Conservation (phyloP, 805 yeast species). For the Jamesozyma lodderae region DNA sequence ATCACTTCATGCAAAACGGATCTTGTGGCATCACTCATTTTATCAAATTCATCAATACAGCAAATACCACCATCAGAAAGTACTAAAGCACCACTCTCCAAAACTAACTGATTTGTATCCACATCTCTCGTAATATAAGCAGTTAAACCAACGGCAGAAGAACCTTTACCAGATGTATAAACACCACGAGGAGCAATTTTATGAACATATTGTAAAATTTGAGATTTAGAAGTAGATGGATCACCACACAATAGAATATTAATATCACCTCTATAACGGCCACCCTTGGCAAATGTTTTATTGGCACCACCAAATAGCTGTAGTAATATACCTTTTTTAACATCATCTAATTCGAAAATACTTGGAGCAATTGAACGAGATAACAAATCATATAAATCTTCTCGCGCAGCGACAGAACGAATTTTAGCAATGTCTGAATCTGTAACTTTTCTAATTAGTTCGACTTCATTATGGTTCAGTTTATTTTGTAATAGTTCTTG, state of each 20-base stretch:
- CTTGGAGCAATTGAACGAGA: slow-evolving; percentile 95
- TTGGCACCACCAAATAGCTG: slow-evolving; percentile 96
- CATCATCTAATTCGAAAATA: slow-evolving; percentile 92
- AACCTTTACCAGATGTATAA: slow-evolving; percentile 96
- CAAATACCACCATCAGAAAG: slow-evolving; percentile 97
- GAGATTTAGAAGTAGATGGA: slow-evolving; percentile 96
- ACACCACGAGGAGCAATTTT: slow-evolving; percentile 97
- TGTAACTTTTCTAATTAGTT: slow-evolving; percentile 61
- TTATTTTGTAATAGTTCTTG: slow-evolving; percentile 41
- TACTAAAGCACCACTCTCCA: slow-evolving; percentile 94
- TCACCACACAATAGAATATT: slow-evolving; percentile 92
- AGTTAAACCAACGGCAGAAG: slow-evolving; percentile 97
- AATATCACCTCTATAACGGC: slow-evolving; percentile 92
- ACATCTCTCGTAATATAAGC: slow-evolving; percentile 93
- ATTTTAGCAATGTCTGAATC: slow-evolving; percentile 63
- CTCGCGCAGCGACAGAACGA: slow-evolving; percentile 50
- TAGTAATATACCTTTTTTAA: slow-evolving; percentile 85
- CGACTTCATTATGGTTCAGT: slow-evolving; percentile 48
- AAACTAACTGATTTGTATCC: slow-evolving; percentile 85
- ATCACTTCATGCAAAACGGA: slow-evolving; percentile 96
- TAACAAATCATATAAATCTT: slow-evolving; percentile 75
- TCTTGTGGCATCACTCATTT: slow-evolving; percentile 90
- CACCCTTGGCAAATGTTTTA: slow-evolving; percentile 81
- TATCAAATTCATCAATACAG: slow-evolving; percentile 97
- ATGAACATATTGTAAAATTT: slow-evolving; percentile 87